These are phyloP conservation scores for Mycena alexandri DNA, from an alignment of 768 basidiomycete species.

Conservation along the genomic window DNA sequence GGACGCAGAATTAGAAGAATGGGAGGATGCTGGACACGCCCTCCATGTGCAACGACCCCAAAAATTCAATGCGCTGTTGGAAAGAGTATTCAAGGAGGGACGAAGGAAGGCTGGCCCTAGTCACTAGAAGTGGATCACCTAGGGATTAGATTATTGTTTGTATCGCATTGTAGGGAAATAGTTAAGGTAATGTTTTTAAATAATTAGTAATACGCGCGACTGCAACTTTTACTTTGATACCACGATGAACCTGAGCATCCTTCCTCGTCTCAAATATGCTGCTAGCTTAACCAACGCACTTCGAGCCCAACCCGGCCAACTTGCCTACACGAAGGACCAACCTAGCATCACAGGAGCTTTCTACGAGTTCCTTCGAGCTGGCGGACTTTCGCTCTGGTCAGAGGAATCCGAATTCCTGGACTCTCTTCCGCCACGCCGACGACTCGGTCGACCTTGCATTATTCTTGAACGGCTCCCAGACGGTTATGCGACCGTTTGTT, in stretches of 20 bases:
- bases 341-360: conserved; percentile 27
- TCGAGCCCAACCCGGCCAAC: conserved; percentile 17
- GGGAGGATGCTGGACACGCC: conserved; percentile 75
- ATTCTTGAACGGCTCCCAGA: conserved; percentile 17
- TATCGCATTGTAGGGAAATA: too few species aligned
- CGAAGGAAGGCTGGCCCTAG: conserved; percentile 36
- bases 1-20: conserved; percentile 67
- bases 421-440: neutral
- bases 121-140: neutral
- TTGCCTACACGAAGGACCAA: conserved; percentile 22
- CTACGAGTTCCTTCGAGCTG: conserved; percentile 21
- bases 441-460: conserved; percentile 31
- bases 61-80: conserved; percentile 69
- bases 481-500: conserved; percentile 14
- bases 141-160: too few species aligned
- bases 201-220: neutral
- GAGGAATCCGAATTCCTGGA: conserved; percentile 8
- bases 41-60: conserved; percentile 62
- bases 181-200: too few species aligned
- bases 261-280: conserved; percentile 10
- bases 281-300: conserved; percentile 1
- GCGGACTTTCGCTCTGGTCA: conserved; percentile 1
- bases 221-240: neutral
- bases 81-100: conserved; percentile 69
- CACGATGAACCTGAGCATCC: conserved; percentile 6